Evolutionary conservation across 2,329 filamentous ascomycete genomes (phyloP), one percentile per base, ranked within the genome.

Genomic region (Stromatinia cepivora): DNA sequence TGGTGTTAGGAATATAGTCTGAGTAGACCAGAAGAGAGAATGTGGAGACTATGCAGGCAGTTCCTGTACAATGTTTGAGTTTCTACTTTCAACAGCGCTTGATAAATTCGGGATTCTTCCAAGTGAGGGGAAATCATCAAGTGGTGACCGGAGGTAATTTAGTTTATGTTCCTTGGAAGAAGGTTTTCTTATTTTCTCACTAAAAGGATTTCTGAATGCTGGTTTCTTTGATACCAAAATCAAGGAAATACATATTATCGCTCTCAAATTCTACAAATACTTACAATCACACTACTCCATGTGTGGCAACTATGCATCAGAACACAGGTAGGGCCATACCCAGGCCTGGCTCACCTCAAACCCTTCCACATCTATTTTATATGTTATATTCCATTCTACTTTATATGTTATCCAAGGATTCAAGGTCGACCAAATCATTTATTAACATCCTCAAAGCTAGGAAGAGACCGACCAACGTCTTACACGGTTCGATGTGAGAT

Each of bases 391-490:
- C 20, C 28, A 22, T 34, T 34, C 28, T 54, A 22, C 7, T 22
- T 28, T 20, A 34, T 10, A 28, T 54, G 11, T 20, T 31, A 4
- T 54, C 31, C 20, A 2, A 4, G 20, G 17, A 34, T 54, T 34
- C 4, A 11, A 42, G 36, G 28, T 22, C 31, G 15, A 34, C 10
- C 4, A 7, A 42, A 42, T 20, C 36, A 36, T 28, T 8, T 39
- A 3, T 28, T 66, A 50, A 66, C 13, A 11, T 25, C 13, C 5
- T 34, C 20, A 25, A 58, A 66, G 64, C 69, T 74, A 20, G 76
- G 75, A 5, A 66, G 71, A 65, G 34, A 73, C 2, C 65, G 74
- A 56, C 73, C 75, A 10, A 66, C 53, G 4, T 42, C 53, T 15
- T 66, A 66, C 8, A 50, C 42, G 52, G 34, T 58, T n/a, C 25